Conservation (phyloP, 805 yeast species). For the Yarrowia osloensis region DNA sequence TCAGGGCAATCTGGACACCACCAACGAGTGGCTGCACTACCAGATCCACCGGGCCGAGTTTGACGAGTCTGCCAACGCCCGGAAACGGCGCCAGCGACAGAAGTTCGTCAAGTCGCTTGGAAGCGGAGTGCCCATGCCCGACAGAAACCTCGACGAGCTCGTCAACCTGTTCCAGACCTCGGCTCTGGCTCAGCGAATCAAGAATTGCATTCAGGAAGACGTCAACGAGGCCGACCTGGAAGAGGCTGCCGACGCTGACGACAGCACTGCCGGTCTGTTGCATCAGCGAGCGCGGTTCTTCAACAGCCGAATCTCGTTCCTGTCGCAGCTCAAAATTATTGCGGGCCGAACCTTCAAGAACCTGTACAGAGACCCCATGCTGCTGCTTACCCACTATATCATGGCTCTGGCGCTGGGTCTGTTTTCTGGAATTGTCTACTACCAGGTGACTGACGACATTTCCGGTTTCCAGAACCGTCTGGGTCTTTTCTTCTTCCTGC, state of each 20-base stretch:
- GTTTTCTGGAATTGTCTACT: slow-evolving; percentile 85
- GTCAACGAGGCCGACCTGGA: slow-evolving; percentile 39
- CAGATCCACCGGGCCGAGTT: slow-evolving; percentile 79
- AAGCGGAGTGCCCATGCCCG: slow-evolving; percentile 11
- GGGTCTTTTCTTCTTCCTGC: slow-evolving; percentile 86
- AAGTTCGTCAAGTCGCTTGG: slow-evolving; percentile 18
- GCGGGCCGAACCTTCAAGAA: slow-evolving; percentile 89
- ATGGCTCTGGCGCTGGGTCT: slow-evolving; percentile 74
- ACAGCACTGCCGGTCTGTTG: slow-evolving; percentile 29
- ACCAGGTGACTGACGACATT: slow-evolving; percentile 80
- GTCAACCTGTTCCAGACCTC: slow-evolving; percentile 40
- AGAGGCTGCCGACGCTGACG: slow-evolving; percentile 35
- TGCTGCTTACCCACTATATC: slow-evolving; percentile 81
- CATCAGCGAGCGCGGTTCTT: not conserved
- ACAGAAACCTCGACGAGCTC: slow-evolving; percentile 37
- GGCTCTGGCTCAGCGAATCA: slow-evolving; percentile 32
- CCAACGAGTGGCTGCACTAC: slow-evolving; percentile 83
- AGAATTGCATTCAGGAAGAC: not conserved
- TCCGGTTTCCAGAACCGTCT: slow-evolving; percentile 95
- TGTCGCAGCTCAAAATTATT: slow-evolving; percentile 64
- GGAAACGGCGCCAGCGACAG: slow-evolving; percentile 15
- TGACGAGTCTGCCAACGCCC: slow-evolving; percentile 35
- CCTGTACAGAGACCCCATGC: slow-evolving; percentile 85
- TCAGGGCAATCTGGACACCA: slow-evolving; percentile 51
- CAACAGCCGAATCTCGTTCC: slow-evolving; percentile 5